Base-by-base conservation (phyloP, 1,284 basidiomycete species). In the Heterobasidion parviporum region DNA sequence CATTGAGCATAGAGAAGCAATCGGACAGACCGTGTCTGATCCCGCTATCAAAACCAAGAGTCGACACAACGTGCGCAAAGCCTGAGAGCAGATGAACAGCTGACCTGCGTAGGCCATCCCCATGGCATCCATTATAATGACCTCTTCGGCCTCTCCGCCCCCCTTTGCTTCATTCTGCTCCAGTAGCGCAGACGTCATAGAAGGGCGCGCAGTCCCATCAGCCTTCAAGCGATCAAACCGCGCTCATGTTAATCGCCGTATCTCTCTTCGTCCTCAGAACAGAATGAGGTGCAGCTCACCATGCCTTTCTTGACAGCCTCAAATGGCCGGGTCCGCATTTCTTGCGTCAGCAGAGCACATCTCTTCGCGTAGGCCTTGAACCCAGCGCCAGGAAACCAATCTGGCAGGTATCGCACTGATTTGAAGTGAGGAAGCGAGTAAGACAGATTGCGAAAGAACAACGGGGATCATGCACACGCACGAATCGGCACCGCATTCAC, bases 401-500 rank as follows among this genome's bases (percentile, higher is more conserved):
- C 26, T 1, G 53, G 53, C 14, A 54, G 14, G n/a, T 47, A 46
- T 20, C 45, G 16, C 53, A 54, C 52, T 53, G 26, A 15, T 6
- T 26, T 3, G 26, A 5, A 5, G 26, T 26, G 26, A 26, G 26
- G 3, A 26, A 26, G 26, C 26, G 3, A 26, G 26, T 26, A 26
- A 26, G 26, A 26, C 2, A 26, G 26, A 26, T 26, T 26, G 26
- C 26, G 4, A 26, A 26, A n/a, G 12, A 2, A 6, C 41, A 6
- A 44, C 41, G 16, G 6, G 41, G 41, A 44, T 44, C 14, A 44
- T 44, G 14, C 41, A 44, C 12, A 44, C 41, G 41, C 6, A 44
- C 16, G 16, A 7, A 47, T 14, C 46, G 58, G 57, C 9, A 59
- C 12, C 9, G 35, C 41, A 20, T 59, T 59, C 15, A 59, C 51